Conservation (phyloP, 768 basidiomycete genomes). For the Tylopilus rubrobrunneus region DNA sequence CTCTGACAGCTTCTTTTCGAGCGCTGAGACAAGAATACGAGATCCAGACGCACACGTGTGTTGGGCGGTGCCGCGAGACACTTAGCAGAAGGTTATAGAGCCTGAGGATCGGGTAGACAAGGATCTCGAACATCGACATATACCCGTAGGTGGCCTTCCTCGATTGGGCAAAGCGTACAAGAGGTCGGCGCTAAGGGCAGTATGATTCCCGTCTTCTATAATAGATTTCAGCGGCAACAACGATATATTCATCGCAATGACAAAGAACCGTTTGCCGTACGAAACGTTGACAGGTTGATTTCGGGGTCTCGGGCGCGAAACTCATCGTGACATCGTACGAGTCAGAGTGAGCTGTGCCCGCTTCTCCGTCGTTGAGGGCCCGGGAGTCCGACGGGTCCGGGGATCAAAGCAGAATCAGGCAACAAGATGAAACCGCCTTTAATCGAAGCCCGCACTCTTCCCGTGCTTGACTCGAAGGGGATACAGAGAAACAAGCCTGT, state of each 20-base stretch:
- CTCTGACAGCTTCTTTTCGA: background rate
- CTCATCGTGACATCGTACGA: too few relatives aligned
- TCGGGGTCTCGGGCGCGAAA: background rate
- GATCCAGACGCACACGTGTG: background rate
- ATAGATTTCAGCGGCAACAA: background rate
- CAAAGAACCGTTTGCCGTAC: background rate
- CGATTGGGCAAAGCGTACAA: too few relatives aligned
- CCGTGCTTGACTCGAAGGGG: background rate
- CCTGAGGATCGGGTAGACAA: too few relatives aligned
- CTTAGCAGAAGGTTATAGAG: too few relatives aligned
- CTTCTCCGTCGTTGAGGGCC: background rate
- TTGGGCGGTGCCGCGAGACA: too few relatives aligned
- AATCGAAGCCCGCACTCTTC: background rate
- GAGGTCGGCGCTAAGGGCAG: background rate
- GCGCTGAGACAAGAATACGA: background rate
- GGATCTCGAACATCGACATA: background rate
- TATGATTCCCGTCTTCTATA: background rate
- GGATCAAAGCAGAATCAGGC: background rate
- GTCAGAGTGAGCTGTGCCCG: background rate
- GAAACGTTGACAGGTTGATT: background rate
- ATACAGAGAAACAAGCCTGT: background rate
- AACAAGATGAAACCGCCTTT: background rate
- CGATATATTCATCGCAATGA: conserved; percentile 5
- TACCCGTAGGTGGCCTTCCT: too few relatives aligned
- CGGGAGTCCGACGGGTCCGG: background rate